Evolutionary conservation across 2,329 filamentous ascomycete species (phyloP), one percentile per base, ranked within the genome.

Genomic region (Paradendryphiella salina): DNA sequence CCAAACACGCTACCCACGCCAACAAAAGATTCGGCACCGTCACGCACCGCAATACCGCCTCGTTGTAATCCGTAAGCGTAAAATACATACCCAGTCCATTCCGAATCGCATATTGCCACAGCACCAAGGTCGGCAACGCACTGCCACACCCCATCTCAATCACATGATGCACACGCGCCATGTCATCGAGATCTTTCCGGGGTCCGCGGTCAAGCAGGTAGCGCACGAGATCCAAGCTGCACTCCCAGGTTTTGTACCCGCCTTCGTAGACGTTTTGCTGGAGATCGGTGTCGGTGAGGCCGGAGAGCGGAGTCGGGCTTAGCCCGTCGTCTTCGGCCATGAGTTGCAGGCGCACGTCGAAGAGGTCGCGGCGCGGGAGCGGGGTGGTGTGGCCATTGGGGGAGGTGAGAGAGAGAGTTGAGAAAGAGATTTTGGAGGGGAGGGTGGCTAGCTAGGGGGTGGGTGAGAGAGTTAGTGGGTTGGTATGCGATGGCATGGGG

Each of bases 181-280:
- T 60, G 54, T 80, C 78, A 51, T 80, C 78, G 42, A 80, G 70
- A 56, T 78, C 76, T 56, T 77, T 79, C 5, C 77, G 63, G 0
- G 77, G 77, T 4, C 78, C 78, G 6, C 76, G 73, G 45, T 79
- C 77, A 1, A 80, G 69, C 1, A 80, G 67, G 40, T 87, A 83
- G 66, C 85, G 88, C 42, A 89, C 87, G 14, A 94, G 78, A 69
- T 94, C 89, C 44, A 91, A 79, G 52, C 87, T 90, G 74, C 89
- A 92, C 75, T 94, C 89, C 89, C 89, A 94, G 64, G 87, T 92
- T 77, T 94, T 94, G 77, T 93, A 91, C 18, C 89, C 89, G 49
- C 89, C 89, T 74, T 94, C 89, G 73, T 94, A 94, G 52, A 93
- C 83, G 43, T 89, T 89, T 47, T 88, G 88, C 71, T 85, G 87